Evolutionary conservation across 345 rosid species (phyloP).

Genomic region (Boechera retrofracta): DNA sequence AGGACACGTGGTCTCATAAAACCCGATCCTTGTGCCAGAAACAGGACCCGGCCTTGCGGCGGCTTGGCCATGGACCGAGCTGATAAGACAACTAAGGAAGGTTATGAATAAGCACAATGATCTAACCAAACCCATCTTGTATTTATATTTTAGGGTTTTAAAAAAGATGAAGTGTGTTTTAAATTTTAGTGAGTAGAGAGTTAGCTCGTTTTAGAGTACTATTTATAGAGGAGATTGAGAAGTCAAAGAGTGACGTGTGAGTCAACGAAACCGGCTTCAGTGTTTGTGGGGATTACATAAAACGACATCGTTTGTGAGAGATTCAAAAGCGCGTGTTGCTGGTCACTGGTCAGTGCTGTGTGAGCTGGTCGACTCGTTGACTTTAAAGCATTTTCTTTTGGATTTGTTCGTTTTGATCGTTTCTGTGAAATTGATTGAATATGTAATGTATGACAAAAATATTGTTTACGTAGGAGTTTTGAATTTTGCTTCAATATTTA

Average conservation of each 20-base stretch:
- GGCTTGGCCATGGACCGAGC: conserved; percentile 36
- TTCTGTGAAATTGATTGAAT: conserved; percentile 13
- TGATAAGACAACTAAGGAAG: conserved; percentile 23
- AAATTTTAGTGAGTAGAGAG: conserved; percentile 29
- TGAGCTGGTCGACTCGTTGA: conserved; percentile 41
- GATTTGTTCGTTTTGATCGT: conserved; percentile 29
- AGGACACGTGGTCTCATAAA: conserved; percentile 54
- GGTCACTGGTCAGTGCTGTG: conserved; percentile 36
- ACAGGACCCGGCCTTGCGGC: conserved; percentile 30
- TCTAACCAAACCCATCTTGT: conserved; percentile 33
- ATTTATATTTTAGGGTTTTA: neutral
- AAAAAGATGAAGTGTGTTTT: conserved; percentile 28
- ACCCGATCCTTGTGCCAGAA: conserved; percentile 52
- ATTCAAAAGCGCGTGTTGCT: conserved; percentile 36
- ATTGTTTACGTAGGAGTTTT: conserved; percentile 35
- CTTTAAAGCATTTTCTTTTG: conserved; percentile 17
- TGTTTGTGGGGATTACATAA: conserved; percentile 3
- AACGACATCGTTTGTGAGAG: conserved; percentile 14
- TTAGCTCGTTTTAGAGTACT: conserved; percentile 4
- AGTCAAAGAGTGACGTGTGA: conserved; percentile 31
- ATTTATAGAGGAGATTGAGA: conserved; percentile 30
- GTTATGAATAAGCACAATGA: conserved; percentile 35
- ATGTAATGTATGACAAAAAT: neutral
- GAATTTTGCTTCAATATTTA: conserved; percentile 4
- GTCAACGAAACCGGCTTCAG: conserved; percentile 41